Base-by-base conservation (phyloP, 768 basidiomycete species). In the Pisolithus marmoratus region DNA sequence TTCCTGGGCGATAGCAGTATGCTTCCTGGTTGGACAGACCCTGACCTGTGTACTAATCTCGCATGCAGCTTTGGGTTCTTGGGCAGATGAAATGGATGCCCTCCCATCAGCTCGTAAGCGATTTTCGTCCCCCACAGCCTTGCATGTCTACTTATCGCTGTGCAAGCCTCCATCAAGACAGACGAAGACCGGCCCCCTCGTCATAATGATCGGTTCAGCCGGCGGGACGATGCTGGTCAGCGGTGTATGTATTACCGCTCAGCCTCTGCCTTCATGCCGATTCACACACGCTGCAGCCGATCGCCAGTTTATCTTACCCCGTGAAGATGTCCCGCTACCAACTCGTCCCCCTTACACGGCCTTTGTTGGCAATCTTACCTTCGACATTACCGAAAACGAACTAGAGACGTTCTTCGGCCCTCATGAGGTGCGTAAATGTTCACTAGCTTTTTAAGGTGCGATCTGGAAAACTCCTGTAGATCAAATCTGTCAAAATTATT, bases 81-180 rank as follows among this genome's bases (percentile, higher is more conserved):
- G 96, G 96, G 96, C 96, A 7, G 96, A 98, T 67, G 96, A 98
- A 71, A 94, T 97, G 91, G 94, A 96, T 58, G 61, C 79, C 27
- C 79, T 98, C 55, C 95, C 95, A 24, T 87, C 83, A 60, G 94
- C 92, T 64, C 95, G 95, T 98, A 74, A 74, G 94, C n/a, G 26
- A 19, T 17, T 29, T 45, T n/a, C 22, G n/a, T 15, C 15, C 8
- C 14, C 26, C 17, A 22, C 17, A n/a, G 27, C 4, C n/a, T 15
- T 7, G 8, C 15, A 19, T 19, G 27, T 26, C 14, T 45, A 24
- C 17, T 45, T 17, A 27, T 19, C 26, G 26, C 14, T 27, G 24
- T 61, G 52, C 60, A 47, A 46, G 52, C 62, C 88, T 90, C 90
- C 53, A 74, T 73, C 19, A 81, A 85, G 66, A 73, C 70, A 23